phyloP scores from a whole-genome alignment of 2,329 filamentous ascomycete genomes.

The Xylaria hypoxylon region DNA sequence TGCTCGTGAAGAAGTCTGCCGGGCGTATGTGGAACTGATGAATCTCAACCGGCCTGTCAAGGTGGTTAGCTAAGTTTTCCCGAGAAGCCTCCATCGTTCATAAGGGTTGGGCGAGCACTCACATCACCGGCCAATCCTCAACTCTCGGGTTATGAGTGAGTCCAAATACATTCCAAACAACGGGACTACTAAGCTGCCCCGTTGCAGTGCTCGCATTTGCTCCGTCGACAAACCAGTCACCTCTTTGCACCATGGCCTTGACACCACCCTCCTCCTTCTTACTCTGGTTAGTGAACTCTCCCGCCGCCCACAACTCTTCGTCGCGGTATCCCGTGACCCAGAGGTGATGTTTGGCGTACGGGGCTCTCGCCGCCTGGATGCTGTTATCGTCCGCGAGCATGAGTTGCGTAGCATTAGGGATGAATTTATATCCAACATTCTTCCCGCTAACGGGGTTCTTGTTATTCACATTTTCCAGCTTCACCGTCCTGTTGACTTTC shows the following conservation, averaged over 20 bases:
- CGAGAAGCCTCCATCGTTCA: neutral
- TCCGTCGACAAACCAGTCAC: conserved; percentile 59
- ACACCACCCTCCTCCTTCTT: conserved; percentile 58
- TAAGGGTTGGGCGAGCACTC: conserved; percentile 47
- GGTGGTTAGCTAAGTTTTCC: conserved; percentile 2
- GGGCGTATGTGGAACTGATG: conserved; percentile 60
- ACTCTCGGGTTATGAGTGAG: conserved; percentile 62
- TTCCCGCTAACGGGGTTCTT: conserved; percentile 62
- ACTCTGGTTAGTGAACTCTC: conserved; percentile 65
- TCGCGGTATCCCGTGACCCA: conserved; percentile 64
- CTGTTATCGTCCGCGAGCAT: conserved; percentile 60
- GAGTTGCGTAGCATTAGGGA: conserved; percentile 59
- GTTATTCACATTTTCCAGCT: conserved; percentile 60
- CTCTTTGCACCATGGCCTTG: conserved; percentile 59
- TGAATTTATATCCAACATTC: conserved; percentile 62
- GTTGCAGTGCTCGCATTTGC: conserved; percentile 38
- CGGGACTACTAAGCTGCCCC: conserved; percentile 61
- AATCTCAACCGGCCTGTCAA: conserved; percentile 60
- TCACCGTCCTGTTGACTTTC: conserved; percentile 61
- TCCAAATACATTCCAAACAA: conserved; percentile 64
- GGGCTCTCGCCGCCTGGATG: conserved; percentile 57
- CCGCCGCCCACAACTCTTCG: conserved; percentile 63
- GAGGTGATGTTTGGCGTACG: conserved; percentile 59
- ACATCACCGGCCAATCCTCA: conserved; percentile 65
- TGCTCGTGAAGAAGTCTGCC: conserved; percentile 60